Evolutionary conservation across 2,329 filamentous ascomycete species (phyloP).

Genomic region (Aspergillus sp.): DNA sequence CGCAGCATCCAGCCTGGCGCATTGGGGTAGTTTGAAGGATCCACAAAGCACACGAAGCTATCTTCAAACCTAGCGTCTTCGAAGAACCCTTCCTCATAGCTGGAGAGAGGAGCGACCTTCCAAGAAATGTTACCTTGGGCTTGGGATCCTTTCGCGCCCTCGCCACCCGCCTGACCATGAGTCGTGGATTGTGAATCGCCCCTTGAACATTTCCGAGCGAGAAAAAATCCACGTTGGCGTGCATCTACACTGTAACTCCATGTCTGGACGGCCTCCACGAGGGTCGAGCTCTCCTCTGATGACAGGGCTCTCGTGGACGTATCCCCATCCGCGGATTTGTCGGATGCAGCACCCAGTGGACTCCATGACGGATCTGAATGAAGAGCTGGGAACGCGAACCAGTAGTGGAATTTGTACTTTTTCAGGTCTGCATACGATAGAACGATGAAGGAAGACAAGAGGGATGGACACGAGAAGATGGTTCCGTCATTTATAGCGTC

Average conservation of each 20-base stretch:
- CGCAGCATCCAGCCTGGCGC: slow-evolving; percentile 91
- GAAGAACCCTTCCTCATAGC: slow-evolving; percentile 88
- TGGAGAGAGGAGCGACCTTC: slow-evolving; percentile 71
- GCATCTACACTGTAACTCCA: slow-evolving; percentile 82
- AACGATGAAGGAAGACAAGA: slow-evolving; percentile 83
- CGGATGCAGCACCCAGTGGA: slow-evolving; percentile 35
- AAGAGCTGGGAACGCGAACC: slow-evolving; percentile 92
- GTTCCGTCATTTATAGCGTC: slow-evolving; percentile 95
- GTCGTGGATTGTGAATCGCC: neutral
- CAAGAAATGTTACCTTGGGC: slow-evolving; percentile 46
- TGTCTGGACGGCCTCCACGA: slow-evolving; percentile 80
- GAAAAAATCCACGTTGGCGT: slow-evolving; percentile 89
- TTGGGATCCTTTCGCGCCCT: neutral
- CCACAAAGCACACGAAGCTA: slow-evolving; percentile 80
- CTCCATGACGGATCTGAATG: slow-evolving; percentile 86
- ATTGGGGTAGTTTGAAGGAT: slow-evolving; percentile 84
- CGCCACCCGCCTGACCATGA: neutral
- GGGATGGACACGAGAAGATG: slow-evolving; percentile 90
- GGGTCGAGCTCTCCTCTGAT: slow-evolving; percentile 67
- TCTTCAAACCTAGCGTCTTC: slow-evolving; percentile 67
- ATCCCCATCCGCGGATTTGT: neutral
- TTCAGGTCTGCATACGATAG: slow-evolving; percentile 95
- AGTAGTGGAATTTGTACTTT: slow-evolving; percentile 97
- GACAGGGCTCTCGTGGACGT: slow-evolving; percentile 48
- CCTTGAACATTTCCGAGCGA: slow-evolving; percentile 71